Evolutionary conservation across 1,284 basidiomycete genomes (phyloP).

Genomic region (Ustilago loliicola): DNA sequence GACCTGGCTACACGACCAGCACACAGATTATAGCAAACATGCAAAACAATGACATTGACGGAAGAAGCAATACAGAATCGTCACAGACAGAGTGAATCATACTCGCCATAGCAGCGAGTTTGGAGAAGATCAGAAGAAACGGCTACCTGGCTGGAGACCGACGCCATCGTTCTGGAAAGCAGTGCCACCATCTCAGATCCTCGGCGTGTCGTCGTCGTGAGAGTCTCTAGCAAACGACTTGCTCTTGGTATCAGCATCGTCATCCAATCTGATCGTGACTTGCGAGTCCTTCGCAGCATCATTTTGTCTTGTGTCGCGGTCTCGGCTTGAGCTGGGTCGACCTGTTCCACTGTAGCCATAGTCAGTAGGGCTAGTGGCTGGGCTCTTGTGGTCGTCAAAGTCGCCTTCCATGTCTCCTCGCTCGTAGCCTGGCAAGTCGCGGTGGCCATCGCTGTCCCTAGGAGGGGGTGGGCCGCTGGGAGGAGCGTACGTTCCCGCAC

Average conservation of each 20-base stretch:
- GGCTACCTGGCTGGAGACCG: background rate
- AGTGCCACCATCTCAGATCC: constrained; percentile 19
- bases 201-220: constrained; percentile 44
- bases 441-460: constrained; percentile 8
- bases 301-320: constrained; percentile 36
- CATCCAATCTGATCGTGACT: constrained; percentile 41
- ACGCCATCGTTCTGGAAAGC: background rate
- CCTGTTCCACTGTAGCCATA: constrained; percentile 32
- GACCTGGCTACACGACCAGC: background rate
- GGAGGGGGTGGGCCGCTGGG: constrained; percentile 37
- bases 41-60: constrained; percentile 7
- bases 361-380: constrained; percentile 26
- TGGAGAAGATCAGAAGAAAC: background rate
- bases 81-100: background rate
- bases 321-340: constrained; percentile 33
- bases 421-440: constrained; percentile 48
- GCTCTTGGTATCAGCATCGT: constrained; percentile 34
- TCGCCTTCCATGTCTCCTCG: constrained; percentile 42
- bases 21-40: background rate
- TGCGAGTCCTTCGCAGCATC: constrained; percentile 49
- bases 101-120: background rate
- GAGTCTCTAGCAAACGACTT: constrained; percentile 20
- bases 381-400: constrained; percentile 51
- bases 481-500: constrained; percentile 30
- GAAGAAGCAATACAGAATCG: background rate